phyloP scores from a whole-genome alignment of 2,329 filamentous ascomycete genomes.

The Ceratocystis destructans region DNA sequence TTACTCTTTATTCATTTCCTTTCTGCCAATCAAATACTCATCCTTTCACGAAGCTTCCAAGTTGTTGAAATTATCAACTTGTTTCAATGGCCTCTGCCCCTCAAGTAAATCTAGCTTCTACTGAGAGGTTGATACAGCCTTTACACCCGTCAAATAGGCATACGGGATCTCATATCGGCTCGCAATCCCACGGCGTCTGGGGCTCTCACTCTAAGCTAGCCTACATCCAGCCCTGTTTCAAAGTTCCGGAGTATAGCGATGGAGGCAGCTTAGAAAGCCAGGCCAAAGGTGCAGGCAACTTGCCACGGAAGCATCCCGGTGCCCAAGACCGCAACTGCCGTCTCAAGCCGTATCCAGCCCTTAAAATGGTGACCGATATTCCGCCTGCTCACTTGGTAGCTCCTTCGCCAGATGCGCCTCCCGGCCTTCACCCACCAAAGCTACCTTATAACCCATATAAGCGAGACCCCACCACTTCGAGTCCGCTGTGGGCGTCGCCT shows the following conservation, averaged over 20 bases:
- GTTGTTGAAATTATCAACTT: background rate
- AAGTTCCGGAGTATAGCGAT: background rate
- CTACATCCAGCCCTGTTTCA: background rate
- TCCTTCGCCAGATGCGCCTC: conserved; percentile 2
- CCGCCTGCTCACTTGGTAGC: background rate
- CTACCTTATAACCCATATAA: conserved; percentile 8
- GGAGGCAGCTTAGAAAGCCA: background rate
- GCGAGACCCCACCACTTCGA: conserved; percentile 1
- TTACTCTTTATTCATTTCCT: background rate
- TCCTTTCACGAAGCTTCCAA: background rate
- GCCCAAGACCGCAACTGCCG: background rate
- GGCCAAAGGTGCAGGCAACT: background rate
- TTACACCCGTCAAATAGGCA: background rate
- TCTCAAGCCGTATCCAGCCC: conserved; percentile 2
- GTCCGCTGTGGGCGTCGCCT: background rate
- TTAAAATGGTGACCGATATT: background rate
- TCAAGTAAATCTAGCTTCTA: background rate
- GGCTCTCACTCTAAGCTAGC: background rate
- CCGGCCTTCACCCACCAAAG: background rate
- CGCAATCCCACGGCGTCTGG: background rate
- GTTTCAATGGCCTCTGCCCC: background rate
- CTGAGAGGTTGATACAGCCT: background rate
- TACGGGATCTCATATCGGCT: no score
- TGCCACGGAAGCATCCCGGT: background rate
- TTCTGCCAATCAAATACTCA: background rate